These are phyloP conservation scores for Diospyros kaki DNA, from an alignment of 148 eudicot genomes.

Conservation along the genomic window DNA sequence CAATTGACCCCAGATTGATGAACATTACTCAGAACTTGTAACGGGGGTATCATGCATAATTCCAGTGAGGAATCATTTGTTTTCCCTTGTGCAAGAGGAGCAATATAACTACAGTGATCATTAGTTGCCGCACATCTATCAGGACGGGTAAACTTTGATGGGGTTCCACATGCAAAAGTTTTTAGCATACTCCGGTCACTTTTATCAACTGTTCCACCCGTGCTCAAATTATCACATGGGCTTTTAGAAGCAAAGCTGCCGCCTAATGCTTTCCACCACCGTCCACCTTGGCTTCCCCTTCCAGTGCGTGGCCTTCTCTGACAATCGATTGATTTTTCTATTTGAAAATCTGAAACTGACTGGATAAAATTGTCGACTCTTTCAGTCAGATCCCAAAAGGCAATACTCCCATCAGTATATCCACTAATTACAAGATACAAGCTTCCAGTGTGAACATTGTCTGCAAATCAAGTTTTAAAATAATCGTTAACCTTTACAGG, in stretches of 20 bases:
- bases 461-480: conserved; percentile 34
- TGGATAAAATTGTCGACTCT: conserved; percentile 54
- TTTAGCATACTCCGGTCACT: conserved; percentile 12
- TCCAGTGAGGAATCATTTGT: conserved; percentile 26
- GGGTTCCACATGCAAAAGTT: conserved; percentile 17
- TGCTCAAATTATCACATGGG: conserved; percentile 14
- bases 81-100: conserved; percentile 31
- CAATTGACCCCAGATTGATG: conserved; percentile 98
- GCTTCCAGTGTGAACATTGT: conserved; percentile 36
- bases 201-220: conserved; percentile 18
- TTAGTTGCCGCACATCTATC: conserved; percentile 13
- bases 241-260: conserved; percentile 16
- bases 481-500: not conserved
- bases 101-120: conserved; percentile 12
- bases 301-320: conserved; percentile 97
- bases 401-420: conserved; percentile 90
- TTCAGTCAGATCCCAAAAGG: conserved; percentile 88
- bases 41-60: conserved; percentile 37
- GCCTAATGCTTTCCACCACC: conserved; percentile 74
- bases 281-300: conserved; percentile 99
- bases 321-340: conserved; percentile 49
- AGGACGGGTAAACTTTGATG: conserved; percentile 18
- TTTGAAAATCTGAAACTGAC: conserved; percentile 45
- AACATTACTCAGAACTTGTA: conserved; percentile 52
- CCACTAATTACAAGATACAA: conserved; percentile 71